Evolutionary conservation across 371 early-diverging fungal species (phyloP).

Genomic region (Syncephalastrum monosporum): DNA sequence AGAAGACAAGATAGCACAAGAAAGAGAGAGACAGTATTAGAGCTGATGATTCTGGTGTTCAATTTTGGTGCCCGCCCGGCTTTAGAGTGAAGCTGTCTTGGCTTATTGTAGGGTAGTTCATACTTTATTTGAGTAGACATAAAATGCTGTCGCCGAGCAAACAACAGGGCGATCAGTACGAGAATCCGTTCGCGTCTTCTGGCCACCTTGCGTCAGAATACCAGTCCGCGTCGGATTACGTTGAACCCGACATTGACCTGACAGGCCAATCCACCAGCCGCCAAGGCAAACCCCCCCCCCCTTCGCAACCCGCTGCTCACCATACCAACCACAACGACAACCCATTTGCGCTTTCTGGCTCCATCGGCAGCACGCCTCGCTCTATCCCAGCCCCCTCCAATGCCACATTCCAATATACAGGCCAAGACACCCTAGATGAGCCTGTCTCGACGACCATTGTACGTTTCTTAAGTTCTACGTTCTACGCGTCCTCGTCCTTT

Average conservation of each 20-base stretch:
- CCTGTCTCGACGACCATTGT: conserved; percentile 85
- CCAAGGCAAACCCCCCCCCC: not conserved
- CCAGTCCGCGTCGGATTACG: conserved; percentile 9
- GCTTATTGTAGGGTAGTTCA: too few relatives aligned
- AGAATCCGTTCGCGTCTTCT: conserved; percentile 20
- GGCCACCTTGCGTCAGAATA: too few relatives aligned
- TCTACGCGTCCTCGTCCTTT: not conserved
- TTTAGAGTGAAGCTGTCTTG: too few relatives aligned
- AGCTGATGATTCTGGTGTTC: too few relatives aligned
- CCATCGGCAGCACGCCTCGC: conserved; percentile 16
- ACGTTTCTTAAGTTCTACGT: conserved; percentile 16
- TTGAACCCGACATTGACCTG: conserved; percentile 33
- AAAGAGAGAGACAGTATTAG: too few relatives aligned
- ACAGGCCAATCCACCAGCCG: conserved; percentile 25
- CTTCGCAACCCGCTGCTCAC: conserved; percentile 6
- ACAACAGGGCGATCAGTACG: conserved; percentile 13
- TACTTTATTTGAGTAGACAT: too few relatives aligned
- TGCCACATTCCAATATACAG: conserved; percentile 15
- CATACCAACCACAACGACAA: conserved; percentile 9
- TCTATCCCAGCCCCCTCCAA: conserved; percentile 4
- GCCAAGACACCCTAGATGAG: conserved; percentile 87
- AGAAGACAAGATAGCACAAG: too few relatives aligned
- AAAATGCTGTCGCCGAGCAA: conserved; percentile 18
- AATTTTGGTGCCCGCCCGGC: too few relatives aligned
- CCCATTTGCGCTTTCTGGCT: conserved; percentile 25